phyloP scores from a whole-genome alignment of 164 flowering plant species.

The Protea cynaroides region DNA sequence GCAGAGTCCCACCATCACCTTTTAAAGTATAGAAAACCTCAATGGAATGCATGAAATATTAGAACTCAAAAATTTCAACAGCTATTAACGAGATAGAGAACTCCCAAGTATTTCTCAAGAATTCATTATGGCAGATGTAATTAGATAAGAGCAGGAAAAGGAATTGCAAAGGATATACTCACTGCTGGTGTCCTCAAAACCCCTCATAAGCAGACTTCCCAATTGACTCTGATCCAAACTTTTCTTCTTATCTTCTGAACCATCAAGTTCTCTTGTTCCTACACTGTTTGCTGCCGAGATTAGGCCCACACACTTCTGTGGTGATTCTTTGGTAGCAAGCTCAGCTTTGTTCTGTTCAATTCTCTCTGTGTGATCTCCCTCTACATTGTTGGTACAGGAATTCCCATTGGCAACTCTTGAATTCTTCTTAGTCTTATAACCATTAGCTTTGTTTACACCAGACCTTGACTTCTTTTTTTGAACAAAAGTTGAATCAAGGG shows the following conservation, averaged over 20 bases:
- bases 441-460: conserved; percentile 11
- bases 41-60: too few relatives aligned
- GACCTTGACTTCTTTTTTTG: conserved; percentile 17
- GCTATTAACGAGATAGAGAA: too few relatives aligned
- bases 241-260: conserved; percentile 15
- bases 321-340: conserved; percentile 25
- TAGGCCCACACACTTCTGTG: conserved; percentile 9
- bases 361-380: conserved; percentile 27
- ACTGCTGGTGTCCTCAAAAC: conserved; percentile 44
- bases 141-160: too few relatives aligned
- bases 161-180: conserved; percentile 12
- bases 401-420: conserved; percentile 1
- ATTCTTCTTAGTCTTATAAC: conserved; percentile 3
- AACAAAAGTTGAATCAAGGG: conserved; percentile 8
- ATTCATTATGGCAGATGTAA: too few relatives aligned
- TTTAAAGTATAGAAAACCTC: too few relatives aligned
- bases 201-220: conserved; percentile 36
- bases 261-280: conserved; percentile 10
- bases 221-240: conserved; percentile 14
- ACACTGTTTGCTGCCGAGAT: conserved; percentile 4
- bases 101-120: too few relatives aligned
- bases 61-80: too few relatives aligned
- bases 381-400: conserved; percentile 7
- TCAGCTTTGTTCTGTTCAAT: conserved; percentile 20
- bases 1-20: too few relatives aligned